phyloP scores from a whole-genome alignment of 805 yeast species.

The Candida takata region DNA sequence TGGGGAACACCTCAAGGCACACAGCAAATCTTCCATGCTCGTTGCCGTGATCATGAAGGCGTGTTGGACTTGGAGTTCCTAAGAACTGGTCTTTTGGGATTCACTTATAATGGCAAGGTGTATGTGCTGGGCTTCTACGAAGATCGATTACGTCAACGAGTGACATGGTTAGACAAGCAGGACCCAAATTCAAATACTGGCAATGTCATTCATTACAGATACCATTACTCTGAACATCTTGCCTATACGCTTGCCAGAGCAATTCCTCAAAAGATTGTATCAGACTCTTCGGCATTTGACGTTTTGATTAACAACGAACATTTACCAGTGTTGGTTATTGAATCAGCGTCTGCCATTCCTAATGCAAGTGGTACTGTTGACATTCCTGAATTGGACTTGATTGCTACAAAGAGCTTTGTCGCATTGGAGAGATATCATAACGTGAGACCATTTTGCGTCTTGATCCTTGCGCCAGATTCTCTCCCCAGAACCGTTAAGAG shows the following conservation, averaged over 20 bases:
- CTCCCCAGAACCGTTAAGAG: conserved; percentile 78
- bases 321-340: conserved; percentile 79
- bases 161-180: conserved; percentile 56
- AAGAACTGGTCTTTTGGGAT: conserved; percentile 88
- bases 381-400: conserved; percentile 37
- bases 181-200: conserved; percentile 9
- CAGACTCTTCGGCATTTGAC: conserved; percentile 91
- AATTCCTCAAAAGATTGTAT: conserved; percentile 57
- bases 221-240: conserved; percentile 83
- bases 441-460: conserved; percentile 72
- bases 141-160: conserved; percentile 77
- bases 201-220: conserved; percentile 32
- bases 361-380: conserved; percentile 25
- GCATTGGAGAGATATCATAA: conserved; percentile 52
- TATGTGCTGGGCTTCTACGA: conserved; percentile 87
- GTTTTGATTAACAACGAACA: conserved; percentile 65
- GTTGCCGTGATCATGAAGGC: conserved; percentile 68
- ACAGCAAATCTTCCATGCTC: conserved; percentile 71
- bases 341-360: conserved; percentile 49
- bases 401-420: conserved; percentile 40
- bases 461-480: conserved; percentile 72
- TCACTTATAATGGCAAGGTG: conserved; percentile 78
- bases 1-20: conserved; percentile 69
- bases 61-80: conserved; percentile 69
- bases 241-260: conserved; percentile 77